phyloP scores from a whole-genome alignment of 2,329 filamentous ascomycete species.

The Diaporthe humulicola region DNA sequence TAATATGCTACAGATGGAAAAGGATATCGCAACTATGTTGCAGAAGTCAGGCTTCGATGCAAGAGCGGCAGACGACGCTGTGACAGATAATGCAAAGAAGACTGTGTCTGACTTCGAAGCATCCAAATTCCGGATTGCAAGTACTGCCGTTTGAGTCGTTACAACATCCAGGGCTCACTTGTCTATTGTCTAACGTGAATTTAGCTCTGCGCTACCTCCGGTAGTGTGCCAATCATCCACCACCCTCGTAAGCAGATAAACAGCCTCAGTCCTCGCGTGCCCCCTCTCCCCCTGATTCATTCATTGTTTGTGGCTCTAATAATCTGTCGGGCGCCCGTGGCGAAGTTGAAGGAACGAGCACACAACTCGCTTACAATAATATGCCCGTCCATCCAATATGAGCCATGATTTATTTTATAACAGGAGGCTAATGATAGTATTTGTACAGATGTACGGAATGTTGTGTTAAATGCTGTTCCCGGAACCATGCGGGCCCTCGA shows the following conservation, averaged over 20 bases:
- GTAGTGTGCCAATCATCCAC: neutral
- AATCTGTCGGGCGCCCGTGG: neutral
- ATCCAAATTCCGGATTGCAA: neutral
- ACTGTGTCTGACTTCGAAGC: neutral
- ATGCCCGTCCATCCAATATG: too few relatives aligned
- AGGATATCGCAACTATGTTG: neutral
- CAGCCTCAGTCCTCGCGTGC: too few relatives aligned
- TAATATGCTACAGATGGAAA: neutral
- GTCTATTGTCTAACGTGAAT: neutral
- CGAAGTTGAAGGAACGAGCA: neutral
- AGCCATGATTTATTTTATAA: neutral
- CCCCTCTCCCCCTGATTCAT: too few relatives aligned
- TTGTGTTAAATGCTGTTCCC: neutral
- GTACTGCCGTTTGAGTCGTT: neutral
- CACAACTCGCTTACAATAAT: neutral
- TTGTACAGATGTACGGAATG: neutral
- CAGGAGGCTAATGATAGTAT: neutral
- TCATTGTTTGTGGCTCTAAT: neutral
- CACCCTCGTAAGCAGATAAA: slow-evolving; percentile 6
- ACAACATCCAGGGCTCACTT: too few relatives aligned
- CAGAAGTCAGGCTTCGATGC: neutral
- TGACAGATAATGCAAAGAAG: neutral
- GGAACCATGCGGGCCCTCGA: neutral
- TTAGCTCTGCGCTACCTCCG: neutral
- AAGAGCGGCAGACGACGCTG: too few relatives aligned